Base-by-base conservation (phyloP, 148 eudicot species). In the Linanthus parryae region DNA sequence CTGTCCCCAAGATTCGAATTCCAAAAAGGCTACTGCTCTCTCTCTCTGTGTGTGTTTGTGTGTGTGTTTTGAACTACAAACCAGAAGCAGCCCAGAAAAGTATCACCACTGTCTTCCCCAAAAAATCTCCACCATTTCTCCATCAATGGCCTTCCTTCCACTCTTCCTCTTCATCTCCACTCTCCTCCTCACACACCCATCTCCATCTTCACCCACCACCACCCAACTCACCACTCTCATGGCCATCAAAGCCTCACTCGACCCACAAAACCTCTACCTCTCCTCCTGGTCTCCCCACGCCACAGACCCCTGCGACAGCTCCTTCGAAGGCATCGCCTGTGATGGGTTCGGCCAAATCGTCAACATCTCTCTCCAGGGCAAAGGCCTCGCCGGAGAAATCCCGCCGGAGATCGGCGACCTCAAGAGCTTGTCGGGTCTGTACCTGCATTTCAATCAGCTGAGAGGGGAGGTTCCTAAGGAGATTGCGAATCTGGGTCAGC, bases 291-390 rank as follows among this genome's bases (percentile, higher is more conserved):
- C 67, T 17, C 17, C 48, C 18, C n/a, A n/a, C n/a, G 69, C 77
- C 8, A 54, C 62, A 15, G 58, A 75, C 54, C 84, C 84, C n/a
- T 83, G 95, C 54, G 59, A 51, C 23, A 80, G 68, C 20, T 26
- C 73, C 3, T 88, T 84, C 57, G 84, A 76, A 28, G 96, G 96
- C 49, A 54, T 88, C 34, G 85, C 84, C 31, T 88, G 88, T 39
- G 64, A 83, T 54, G 83, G 72, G 50, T 13, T n/a, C 20, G 85
- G 85, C 18, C 70, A 67, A 20, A 94, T 88, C 13, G 89, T 77
- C 18, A 84, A 88, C 56, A 82, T 88, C 37, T 84, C 97, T 4
- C 67, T 88, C 52, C 97, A 88, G 38, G 97, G 96, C 1, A 79
- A 72, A 69, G 90, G 90, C 18, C 71, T 88, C 25, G 29, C 67